A percentile compares a stretch with the other conserved stretches of the same genome.
These are phyloP conservation scores for Wickerhamiella cacticola DNA, from an alignment of 805 yeast species.

Conservation along the genomic window DNA sequence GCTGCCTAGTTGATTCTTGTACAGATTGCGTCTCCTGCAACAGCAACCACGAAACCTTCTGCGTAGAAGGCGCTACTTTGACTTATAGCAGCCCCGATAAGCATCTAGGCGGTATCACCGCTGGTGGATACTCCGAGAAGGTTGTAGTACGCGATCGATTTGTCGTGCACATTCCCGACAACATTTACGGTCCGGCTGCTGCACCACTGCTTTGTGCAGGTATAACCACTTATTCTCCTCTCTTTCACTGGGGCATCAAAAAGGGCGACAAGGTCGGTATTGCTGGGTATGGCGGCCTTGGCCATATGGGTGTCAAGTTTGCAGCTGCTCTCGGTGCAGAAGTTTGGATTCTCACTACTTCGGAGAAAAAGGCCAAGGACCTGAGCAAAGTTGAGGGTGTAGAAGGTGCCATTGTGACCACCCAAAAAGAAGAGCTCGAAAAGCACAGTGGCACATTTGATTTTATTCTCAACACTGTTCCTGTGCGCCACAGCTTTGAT, in stretches of 20 bases:
- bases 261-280: constrained; percentile 46
- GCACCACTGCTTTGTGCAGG: constrained; percentile 75
- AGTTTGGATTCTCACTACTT: constrained; percentile 45
- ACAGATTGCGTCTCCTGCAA: constrained; percentile 44
- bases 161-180: constrained; percentile 52
- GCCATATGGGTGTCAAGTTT: constrained; percentile 47
- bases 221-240: constrained; percentile 53
- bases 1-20: constrained; percentile 58
- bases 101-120: constrained; percentile 56
- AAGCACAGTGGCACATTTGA: constrained; percentile 33
- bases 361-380: constrained; percentile 39
- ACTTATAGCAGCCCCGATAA: constrained; percentile 39
- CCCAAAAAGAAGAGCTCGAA: constrained; percentile 31
- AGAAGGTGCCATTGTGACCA: constrained; percentile 42
- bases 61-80: constrained; percentile 32
- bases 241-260: constrained; percentile 32
- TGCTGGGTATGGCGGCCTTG: constrained; percentile 56
- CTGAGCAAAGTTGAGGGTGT: constrained; percentile 36
- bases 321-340: constrained; percentile 54
- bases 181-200: constrained; percentile 39
- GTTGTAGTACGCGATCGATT: constrained; percentile 43
- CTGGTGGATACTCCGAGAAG: constrained; percentile 34
- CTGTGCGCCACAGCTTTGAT: constrained; percentile 38
- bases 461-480: constrained; percentile 41
- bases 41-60: constrained; percentile 43